A percentile compares a stretch with the other conserved stretches of the same genome.
These are phyloP conservation scores for Candida pseudoglaebosa DNA, from an alignment of 805 yeast genomes.

Conservation along the genomic window DNA sequence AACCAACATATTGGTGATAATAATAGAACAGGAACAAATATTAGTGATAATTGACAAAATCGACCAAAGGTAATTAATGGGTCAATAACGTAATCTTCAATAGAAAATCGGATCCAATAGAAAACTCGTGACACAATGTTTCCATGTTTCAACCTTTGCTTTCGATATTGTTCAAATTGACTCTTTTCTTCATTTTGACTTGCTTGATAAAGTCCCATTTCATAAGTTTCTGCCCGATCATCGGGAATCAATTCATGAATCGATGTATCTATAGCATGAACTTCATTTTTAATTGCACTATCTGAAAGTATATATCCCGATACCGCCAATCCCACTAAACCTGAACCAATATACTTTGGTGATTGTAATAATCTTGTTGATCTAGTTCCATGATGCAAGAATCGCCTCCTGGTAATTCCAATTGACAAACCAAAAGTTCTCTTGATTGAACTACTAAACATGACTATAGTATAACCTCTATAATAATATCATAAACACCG, in stretches of 20 bases:
- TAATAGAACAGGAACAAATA: constrained; percentile 69
- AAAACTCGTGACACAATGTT: constrained; percentile 25
- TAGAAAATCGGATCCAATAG: constrained; percentile 37
- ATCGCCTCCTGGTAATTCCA: background rate
- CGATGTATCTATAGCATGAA: constrained; percentile 26
- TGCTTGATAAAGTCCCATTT: constrained; percentile 57
- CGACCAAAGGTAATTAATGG: constrained; percentile 68
- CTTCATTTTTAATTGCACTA: constrained; percentile 19
- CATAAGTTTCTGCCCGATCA: constrained; percentile 59
- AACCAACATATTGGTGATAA: constrained; percentile 61
- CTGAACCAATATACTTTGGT: constrained; percentile 1
- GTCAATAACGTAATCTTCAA: constrained; percentile 57
- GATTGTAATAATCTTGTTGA: background rate
- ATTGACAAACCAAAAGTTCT: background rate
- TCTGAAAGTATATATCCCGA: constrained; percentile 1
- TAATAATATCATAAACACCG: too few relatives aligned
- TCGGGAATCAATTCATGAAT: constrained; percentile 44
- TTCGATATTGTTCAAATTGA: constrained; percentile 33
- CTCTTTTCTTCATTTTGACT: constrained; percentile 54
- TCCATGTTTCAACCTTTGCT: constrained; percentile 16
- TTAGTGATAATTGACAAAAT: constrained; percentile 58
- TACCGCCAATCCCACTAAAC: constrained; percentile 1
- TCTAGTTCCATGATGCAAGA: background rate
- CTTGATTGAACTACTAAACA: background rate
- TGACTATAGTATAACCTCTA: background rate